Conservation (phyloP, 257 asterid species). For the Fraxinus americana region DNA sequence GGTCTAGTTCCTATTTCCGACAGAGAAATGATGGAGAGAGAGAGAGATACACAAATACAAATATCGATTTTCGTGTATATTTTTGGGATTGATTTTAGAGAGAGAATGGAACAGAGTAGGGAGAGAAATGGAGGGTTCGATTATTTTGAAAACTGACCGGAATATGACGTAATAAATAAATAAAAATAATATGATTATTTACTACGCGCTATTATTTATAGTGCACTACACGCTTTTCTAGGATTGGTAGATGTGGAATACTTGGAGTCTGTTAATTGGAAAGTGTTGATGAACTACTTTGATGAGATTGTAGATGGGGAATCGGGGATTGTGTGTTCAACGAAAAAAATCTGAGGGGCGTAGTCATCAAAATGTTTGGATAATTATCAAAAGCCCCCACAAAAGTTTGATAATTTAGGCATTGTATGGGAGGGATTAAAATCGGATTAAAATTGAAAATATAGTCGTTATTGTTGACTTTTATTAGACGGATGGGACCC, state of each 20-base stretch:
- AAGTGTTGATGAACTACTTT: not conserved
- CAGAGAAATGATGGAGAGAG: constrained; percentile 19
- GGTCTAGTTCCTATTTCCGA: constrained; percentile 35
- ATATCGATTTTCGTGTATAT: constrained; percentile 18
- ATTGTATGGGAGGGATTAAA: too few species aligned
- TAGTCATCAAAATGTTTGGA: not conserved
- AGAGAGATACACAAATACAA: constrained; percentile 9
- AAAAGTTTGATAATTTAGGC: not conserved
- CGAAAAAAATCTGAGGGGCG: not conserved
- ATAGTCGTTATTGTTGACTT: too few species aligned
- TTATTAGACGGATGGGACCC: too few species aligned
- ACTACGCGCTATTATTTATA: constrained; percentile 1
- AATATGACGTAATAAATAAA: constrained; percentile 39
- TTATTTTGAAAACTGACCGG: constrained; percentile 27
- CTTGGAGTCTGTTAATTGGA: constrained; percentile 6
- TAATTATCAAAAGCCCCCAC: not conserved
- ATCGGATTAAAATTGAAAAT: too few species aligned
- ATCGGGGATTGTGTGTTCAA: not conserved
- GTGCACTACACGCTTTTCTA: constrained; percentile 10
- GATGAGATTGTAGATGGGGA: not conserved
- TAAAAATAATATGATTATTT: not conserved
- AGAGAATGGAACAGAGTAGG: constrained; percentile 1
- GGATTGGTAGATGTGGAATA: not conserved
- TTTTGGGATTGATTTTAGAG: constrained; percentile 24
- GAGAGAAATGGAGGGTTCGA: constrained; percentile 19